Base-by-base conservation (phyloP, 2,329 filamentous ascomycete species). In the Chaetomium olivaceum region DNA sequence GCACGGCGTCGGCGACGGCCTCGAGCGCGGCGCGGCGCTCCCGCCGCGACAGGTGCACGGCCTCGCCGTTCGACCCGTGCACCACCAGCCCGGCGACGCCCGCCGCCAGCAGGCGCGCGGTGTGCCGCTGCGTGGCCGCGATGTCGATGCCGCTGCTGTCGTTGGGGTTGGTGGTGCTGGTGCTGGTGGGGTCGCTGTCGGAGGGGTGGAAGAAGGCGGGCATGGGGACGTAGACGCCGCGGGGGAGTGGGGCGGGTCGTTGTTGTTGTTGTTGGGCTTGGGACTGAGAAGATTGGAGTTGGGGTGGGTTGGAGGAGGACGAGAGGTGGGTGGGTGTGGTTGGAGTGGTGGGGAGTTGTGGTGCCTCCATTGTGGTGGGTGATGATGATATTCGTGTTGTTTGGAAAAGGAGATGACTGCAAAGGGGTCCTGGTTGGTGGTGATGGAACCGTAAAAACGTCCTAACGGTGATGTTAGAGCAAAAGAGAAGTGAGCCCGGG, bases 61-160 rank as follows among this genome's bases (percentile, higher is more conserved):
- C 87, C 77, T 90, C 87, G 70, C 87, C 87, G 72, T 89, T 90
- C 71, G 85, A 87, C 59, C 87, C 87, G 75, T 89, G 87, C 23
- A 85, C 85, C 27, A 87, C 84, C 55, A 90, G 80, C 36, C 87
- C 87, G 43, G 84, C 80, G 48, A 89, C 81, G 63, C 87, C 87
- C 52, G 85, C 83, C 63, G 82, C 75, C 55, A 85, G 85, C 11
- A 90, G 82, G 67, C 85, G 84, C 14, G 85, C 80, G 25, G 85
- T 84, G 67, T 79, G 77, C 55, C 79, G 79, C 62, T 80, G 78
- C n/a, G 79, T 80, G n/a, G 81, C 79, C 19, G 76, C 72, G n/a
- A 84, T 71, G 69, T 86, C 83, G 59, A 86, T 74, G 33, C 39
- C 39, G 39, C 39, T n/a, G 16, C 16, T 7, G 39, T 43, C 36